Conservation (phyloP, 1,284 basidiomycete genomes). For the Leccinum huronense region DNA sequence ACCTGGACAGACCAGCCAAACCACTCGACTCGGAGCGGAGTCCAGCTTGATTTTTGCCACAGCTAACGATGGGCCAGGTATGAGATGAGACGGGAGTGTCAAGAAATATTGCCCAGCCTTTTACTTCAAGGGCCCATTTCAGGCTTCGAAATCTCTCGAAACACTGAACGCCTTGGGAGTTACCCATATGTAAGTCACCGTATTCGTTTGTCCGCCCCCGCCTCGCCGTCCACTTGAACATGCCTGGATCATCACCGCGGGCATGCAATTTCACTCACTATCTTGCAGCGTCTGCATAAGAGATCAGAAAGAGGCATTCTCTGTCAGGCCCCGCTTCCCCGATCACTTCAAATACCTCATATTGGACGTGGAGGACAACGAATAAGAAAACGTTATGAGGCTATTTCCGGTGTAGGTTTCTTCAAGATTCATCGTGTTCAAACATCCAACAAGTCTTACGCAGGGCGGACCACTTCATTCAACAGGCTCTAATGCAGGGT, state of each 20-base stretch:
- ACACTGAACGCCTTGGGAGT: conserved; percentile 64
- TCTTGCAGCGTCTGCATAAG: conserved; percentile 76
- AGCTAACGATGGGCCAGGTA: conserved; percentile 53
- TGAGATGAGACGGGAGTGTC: conserved; percentile 92
- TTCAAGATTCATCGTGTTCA: background rate
- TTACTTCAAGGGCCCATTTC: conserved; percentile 87
- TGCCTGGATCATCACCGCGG: conserved; percentile 2
- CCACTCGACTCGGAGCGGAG: background rate
- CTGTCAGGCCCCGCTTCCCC: conserved; percentile 83
- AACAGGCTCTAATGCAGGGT: conserved; percentile 60
- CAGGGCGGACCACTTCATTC: conserved; percentile 80
- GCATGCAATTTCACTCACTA: background rate
- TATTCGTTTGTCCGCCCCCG: conserved; percentile 2
- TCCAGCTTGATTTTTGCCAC: conserved; percentile 5
- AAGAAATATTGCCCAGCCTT: conserved; percentile 85
- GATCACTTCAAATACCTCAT: conserved; percentile 78
- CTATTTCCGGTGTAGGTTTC: conserved; percentile 68
- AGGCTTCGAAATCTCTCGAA: conserved; percentile 77
- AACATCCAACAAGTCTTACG: background rate
- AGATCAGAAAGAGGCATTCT: conserved; percentile 83
- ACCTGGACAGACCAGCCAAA: no score
- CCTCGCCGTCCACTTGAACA: background rate
- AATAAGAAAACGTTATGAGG: conserved; percentile 86
- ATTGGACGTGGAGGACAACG: conserved; percentile 86
- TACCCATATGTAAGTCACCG: conserved; percentile 78